These are phyloP conservation scores for Yamadazyma olivae DNA, from an alignment of 805 yeast species.

Conservation along the genomic window DNA sequence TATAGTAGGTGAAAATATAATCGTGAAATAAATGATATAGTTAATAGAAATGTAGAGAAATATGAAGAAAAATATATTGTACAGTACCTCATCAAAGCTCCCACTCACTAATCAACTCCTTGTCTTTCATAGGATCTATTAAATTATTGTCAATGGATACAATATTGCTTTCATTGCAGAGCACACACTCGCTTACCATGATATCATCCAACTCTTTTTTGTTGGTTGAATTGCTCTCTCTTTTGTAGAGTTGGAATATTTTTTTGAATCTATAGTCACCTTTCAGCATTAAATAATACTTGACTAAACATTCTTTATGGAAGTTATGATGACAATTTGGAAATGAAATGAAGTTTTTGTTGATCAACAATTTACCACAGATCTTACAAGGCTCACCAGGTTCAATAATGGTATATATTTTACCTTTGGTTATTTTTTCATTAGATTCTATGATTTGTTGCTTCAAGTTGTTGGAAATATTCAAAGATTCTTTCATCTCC, in stretches of 20 bases:
- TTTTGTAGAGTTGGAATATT: constrained; percentile 54
- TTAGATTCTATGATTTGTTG: constrained; percentile 51
- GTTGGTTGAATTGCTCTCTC: constrained; percentile 36
- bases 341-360: constrained; percentile 72
- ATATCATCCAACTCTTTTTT: constrained; percentile 55
- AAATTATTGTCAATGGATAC: constrained; percentile 66
- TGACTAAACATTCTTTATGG: constrained; percentile 84
- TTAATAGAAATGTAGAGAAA: neutral
- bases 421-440: constrained; percentile 22
- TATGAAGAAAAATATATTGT: no score
- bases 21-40: neutral
- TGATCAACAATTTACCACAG: constrained; percentile 68
- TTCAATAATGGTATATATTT: constrained; percentile 63
- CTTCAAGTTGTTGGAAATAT: constrained; percentile 56
- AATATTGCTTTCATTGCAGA: constrained; percentile 75
- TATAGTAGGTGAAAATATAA: neutral
- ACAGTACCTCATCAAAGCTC: constrained; percentile 25
- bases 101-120: constrained; percentile 48
- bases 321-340: constrained; percentile 85
- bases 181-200: constrained; percentile 61
- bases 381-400: constrained; percentile 81
- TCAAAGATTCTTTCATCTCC: constrained; percentile 74
- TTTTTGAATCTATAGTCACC: constrained; percentile 64
- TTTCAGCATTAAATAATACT: constrained; percentile 54
- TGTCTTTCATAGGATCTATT: constrained; percentile 30